Percentiles rank a stretch among this genome's conserved stretches.
These are phyloP conservation scores for Ophiostoma piceae DNA, from an alignment of 2,329 filamentous ascomycete genomes.

Conservation along the genomic window DNA sequence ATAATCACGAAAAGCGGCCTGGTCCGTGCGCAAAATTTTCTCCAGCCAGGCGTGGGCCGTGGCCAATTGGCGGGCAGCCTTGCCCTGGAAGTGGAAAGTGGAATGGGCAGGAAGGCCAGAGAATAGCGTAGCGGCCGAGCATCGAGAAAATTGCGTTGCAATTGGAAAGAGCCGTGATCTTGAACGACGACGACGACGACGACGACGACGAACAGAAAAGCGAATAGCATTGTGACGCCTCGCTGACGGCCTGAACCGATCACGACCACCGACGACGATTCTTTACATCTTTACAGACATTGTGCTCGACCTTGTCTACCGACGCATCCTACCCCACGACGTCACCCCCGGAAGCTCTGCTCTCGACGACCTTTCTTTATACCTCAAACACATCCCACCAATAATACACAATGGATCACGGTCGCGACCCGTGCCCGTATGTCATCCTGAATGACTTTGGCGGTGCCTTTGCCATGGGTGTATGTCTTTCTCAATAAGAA, in stretches of 20 bases:
- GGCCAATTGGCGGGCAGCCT: slow-evolving; percentile 16
- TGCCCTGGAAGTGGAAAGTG: slow-evolving; percentile 1
- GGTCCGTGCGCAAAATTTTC: slow-evolving; percentile 23
- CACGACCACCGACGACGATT: slow-evolving; percentile 7
- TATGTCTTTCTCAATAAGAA: slow-evolving; percentile 22
- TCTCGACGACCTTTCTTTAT: neutral
- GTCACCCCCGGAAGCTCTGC: slow-evolving; percentile 1
- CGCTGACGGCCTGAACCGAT: neutral
- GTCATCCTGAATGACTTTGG: slow-evolving; percentile 96
- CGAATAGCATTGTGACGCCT: neutral
- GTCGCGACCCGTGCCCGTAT: slow-evolving; percentile 93
- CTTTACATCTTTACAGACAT: neutral
- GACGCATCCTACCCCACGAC: neutral
- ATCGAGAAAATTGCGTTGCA: neutral
- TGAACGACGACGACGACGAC: neutral
- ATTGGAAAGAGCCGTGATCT: slow-evolving; percentile 4
- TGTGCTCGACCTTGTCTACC: no score
- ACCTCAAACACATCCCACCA: neutral
- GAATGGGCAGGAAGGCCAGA: slow-evolving; percentile 20
- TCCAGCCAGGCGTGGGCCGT: slow-evolving; percentile 16
- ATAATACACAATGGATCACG: slow-evolving; percentile 72
- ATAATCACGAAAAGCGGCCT: slow-evolving; percentile 11
- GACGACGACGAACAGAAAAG: neutral
- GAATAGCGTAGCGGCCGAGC: slow-evolving; percentile 9
- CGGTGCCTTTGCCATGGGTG: slow-evolving; percentile 50